Evolutionary conservation across 768 basidiomycete species (phyloP), one percentile per base, ranked within the genome.

Genomic region (Hysterangium stoloniferum): DNA sequence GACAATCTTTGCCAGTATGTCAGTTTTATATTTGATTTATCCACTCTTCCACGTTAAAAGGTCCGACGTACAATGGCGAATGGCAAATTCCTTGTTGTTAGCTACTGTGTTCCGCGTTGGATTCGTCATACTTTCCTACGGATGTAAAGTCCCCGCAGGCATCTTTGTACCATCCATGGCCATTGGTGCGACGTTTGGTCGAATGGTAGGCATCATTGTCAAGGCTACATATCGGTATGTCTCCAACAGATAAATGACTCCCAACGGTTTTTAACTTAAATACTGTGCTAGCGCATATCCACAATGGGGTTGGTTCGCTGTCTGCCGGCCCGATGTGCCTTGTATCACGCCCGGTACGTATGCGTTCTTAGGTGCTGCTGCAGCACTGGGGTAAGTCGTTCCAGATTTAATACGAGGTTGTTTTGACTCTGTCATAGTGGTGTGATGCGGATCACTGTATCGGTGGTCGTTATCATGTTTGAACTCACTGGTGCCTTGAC

Each of bases 131-230:
- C 69, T 98, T 20, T 92, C 91, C 2, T 99, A 98, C 63, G 96
- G 96, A 0, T 88, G 84, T 61, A 97, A 92, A 64, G 96, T 99
- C 0, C 96, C 96, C 1, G 89, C 89, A 9, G 96, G 96, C 22
- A 99, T 99, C 57, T 99, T 99, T 58, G 90, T 99, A 0, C 96
- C 96, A 1, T 96, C 94, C 3, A 98, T 99, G 96, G 96, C 95
- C 1, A 84, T 98, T 49, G 96, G 96, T 33, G 96, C 96, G 3
- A 86, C 90, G 0, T 98, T 98, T 61, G 96, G 96, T 2, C 75
- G 96, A 33, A 96, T 98, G 92, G 71, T 99, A 15, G 96, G 96
- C 1, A 98, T 97, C 54, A 74, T 96, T 56, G 93, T 97, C 28
- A 95, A 96, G 66, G 93, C 93, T 0, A 74, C 96, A 67, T 83